Evolutionary conservation across 2,329 filamentous ascomycete genomes (phyloP), one percentile per base, ranked within the genome.

Genomic region (Pseudocercospora macadamiae): DNA sequence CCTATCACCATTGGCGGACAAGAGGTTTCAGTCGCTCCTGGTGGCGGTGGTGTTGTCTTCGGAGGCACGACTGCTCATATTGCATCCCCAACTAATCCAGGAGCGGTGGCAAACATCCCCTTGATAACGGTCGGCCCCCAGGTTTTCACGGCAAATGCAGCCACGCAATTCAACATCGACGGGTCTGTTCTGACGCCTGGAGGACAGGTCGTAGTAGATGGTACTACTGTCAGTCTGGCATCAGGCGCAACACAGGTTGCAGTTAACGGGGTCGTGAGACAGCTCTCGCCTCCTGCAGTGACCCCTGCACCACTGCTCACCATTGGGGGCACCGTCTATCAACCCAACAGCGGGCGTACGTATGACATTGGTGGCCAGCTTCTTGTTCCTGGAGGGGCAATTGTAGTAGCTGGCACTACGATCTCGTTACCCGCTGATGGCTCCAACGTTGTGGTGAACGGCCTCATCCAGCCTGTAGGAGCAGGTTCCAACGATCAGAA

Each of bases 131-230:
- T 81, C 18, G 77, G 76, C 10, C 71, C 70, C 0, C 66, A 70
- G 1, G 74, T 70, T 1, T 70, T 77, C 26, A 78, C 76, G 1
- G 75, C 75, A 1, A 79, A 80, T 63, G 77, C 77, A 30, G 76
- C 77, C 3, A 79, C 77, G 0, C 77, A 80, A 37, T 80, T 76
- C 68, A 74, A 74, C 48, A 62, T 81, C 4, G 73, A 61, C 1
- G 76, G 75, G 6, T 69, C 74, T 42, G 70, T 65, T 0, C 59
- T 74, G 42, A 70, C 67, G 3, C 70, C 73, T 7, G 72, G 79
- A 12, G 77, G 76, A 1, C 70, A 71, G 9, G 77, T 70, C 1
- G 71, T 73, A 1, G 55, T 77, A 1, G 69, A 69, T 51, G 76
- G 75, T 1, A 76, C 73, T 10, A 69, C 74, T 1, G 66, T 80